Base-by-base conservation (phyloP, 768 basidiomycete species). In the Dacryopinax primogenitus region DNA sequence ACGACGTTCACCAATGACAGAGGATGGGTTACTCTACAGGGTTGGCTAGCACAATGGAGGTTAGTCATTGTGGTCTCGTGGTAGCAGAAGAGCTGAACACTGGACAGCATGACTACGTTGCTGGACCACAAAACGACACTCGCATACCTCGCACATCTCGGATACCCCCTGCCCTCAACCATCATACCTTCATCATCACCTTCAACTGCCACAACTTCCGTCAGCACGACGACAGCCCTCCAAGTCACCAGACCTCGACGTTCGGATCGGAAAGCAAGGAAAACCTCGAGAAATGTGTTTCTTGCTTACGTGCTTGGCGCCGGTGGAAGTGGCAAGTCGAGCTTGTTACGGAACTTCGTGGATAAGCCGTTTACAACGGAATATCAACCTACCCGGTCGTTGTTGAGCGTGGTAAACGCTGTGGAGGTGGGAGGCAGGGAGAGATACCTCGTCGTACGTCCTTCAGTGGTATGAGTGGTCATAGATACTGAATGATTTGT, bases 11-110 rank as follows among this genome's bases (percentile, higher is more conserved):
- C 89, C 16, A 87, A 92, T 69, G 92, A 93, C 70, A 80, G 84
- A 11, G 92, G 91, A 12, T 85, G 90, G 32, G 89, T 97, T 18
- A 97, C 94, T n/a, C 76, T 99, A 45, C 94, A 97, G 77, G 91
- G 92, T 1, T 99, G 95, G 95, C 77, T 98, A 30, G 95, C 95
- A 21, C 94, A 96, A 73, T 99, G 95, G 95, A 95, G 91, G 93
- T 92, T 63, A 69, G 80, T 74, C 23, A 4, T 23, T n/a, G 3
- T 3, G n/a, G n/a, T 63, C 16, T 7, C 36, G 16, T 33, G 16
- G 30, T 15, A 33, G 11, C n/a, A 15, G 11, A 12, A 36, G 12
- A 1, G 18, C 33, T 37, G 21, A 35, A 51, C 39, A 13, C 3
- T 62, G 62, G 28, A 16, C 67, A 97, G 94, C 72, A 96, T 98